Base-by-base conservation (phyloP, 345 rosid species). In the Diplotaxis tenuifolia region DNA sequence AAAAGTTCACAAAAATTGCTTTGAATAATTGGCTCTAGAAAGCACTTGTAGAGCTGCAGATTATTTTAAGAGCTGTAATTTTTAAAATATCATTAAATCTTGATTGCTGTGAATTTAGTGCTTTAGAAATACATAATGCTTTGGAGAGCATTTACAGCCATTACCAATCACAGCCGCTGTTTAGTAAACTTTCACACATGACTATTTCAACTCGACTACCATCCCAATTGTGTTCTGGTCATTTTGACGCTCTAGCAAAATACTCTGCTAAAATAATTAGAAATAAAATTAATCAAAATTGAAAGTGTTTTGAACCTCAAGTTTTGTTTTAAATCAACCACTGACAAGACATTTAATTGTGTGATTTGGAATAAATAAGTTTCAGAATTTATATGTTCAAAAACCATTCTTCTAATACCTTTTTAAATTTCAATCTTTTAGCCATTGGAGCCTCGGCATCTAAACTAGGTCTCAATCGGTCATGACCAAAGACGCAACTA, bases 371-470 rank as follows among this genome's bases (percentile, higher is more conserved):
- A 40, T 40, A 22, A 60, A 54, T 54, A 34, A 28, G 12, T 28
- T 5, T 15, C 45, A 14, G 15, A 12, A 10, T 74, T 16, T 73
- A 8, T 74, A 42, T 40, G 19, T 28, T 75, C 29, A 76, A 38
- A 52, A 36, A 10, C 53, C 32, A 22, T 31, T 69, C 64, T 31
- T 32, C 53, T 15, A 36, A 53, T 67, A 74, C 22, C 62, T 64
- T 32, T n/a, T 64, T 67, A 7, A 83, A 25, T 77, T 57, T 89
- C 78, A 78, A 28, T 80, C 86, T 86, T 82, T 89, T 89, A 8
- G 80, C 79, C 65, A 15, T 71, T 0, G 80, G 86, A 19, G 59
- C 64, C 34, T 69, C 84, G 2, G 62, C 22, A 6, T 22, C 18
- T n/a, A 65, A 16, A 4, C 70, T 78, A 5, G 79, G 70, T 52